Base-by-base conservation (phyloP, 495 filamentous ascomycete species). In the Neurospora africana region DNA sequence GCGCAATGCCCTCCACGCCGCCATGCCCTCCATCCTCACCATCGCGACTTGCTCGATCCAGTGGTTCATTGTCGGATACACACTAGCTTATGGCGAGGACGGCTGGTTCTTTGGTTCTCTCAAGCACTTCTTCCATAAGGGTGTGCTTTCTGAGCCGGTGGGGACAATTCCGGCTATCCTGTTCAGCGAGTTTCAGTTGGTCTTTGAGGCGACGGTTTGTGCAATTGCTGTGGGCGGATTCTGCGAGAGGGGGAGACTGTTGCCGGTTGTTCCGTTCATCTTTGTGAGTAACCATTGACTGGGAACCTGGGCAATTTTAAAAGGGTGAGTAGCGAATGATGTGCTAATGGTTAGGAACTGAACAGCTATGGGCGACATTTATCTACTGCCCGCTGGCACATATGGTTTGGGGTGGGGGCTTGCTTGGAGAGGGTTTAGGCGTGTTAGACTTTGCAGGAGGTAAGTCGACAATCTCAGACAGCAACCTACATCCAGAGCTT, bases 391-490 rank as follows among this genome's bases (percentile, higher is more conserved):
- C 77, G 1, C 67, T 78, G 17, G 77, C 77, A 11, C 77, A 78
- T 36, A 77, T 75, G 72, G 77, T 77, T 0, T 78, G 77, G 77
- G 77, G 77, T 2, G 77, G 77, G 2, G 77, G 77, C 0, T 37
- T 78, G 1, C 75, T 78, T 13, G 76, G 75, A 4, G 75, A 78
- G 37, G 71, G 70, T 13, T 68, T 78, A 1, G 75, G 77, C 7
- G 77, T 78, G 11, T 53, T 78, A 7, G 77, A 78, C 68, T 78
- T 78, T 61, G 77, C 77, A 37, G 77, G 77, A 68, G 76, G 76
- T 74, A 70, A 53, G 21, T 27, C 44, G 44, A 53, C 21, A 8
- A 4, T 6, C 44, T 13, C 19, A 27, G 23, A n/a, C 11, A 47
- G 1, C 38, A 61, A 19, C 35, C 35, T 36, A 36, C 17, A 36